Conservation (phyloP, 2,329 filamentous ascomycete species). For the Aphanocladium album region DNA sequence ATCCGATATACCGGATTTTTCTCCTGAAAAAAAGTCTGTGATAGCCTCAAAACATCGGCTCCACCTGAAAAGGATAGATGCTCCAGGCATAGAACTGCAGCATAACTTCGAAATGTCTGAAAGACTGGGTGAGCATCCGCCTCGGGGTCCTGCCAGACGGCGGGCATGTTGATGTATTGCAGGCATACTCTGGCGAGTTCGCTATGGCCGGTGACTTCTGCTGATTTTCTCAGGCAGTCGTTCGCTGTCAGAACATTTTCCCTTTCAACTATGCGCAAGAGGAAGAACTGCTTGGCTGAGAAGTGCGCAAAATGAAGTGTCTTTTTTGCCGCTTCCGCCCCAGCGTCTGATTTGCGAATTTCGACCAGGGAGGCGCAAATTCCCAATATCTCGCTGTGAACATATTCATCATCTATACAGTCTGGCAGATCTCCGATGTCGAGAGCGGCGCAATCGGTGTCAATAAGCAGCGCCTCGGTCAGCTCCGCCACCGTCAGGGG, state of each 20-base stretch:
- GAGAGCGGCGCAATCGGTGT: conserved; percentile 17
- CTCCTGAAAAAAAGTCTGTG: too few species aligned
- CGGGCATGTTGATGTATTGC: neutral
- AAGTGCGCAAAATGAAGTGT: conserved; percentile 20
- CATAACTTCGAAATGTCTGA: too few species aligned
- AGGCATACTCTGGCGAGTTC: neutral
- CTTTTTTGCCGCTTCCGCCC: accelerated
- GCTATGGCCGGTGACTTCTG: neutral
- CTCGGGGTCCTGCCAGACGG: neutral
- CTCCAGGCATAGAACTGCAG: too few species aligned
- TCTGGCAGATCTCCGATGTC: conserved; percentile 17
- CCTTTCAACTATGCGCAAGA: neutral
- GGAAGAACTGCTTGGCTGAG: conserved; percentile 18
- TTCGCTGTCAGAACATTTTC: neutral
- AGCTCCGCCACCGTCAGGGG: conserved; percentile 21
- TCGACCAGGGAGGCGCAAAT: conserved; percentile 28
- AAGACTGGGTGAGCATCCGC: neutral
- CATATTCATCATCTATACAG: conserved; percentile 20
- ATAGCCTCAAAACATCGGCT: too few species aligned
- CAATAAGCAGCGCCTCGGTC: conserved; percentile 21
- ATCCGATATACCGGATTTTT: too few species aligned
- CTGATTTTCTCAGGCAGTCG: too few species aligned
- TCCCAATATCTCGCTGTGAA: conserved; percentile 23
- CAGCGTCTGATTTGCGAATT: neutral
- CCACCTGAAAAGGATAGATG: too few species aligned